Base-by-base conservation (phyloP, 495 filamentous ascomycete genomes). In the Neurospora discreta region DNA sequence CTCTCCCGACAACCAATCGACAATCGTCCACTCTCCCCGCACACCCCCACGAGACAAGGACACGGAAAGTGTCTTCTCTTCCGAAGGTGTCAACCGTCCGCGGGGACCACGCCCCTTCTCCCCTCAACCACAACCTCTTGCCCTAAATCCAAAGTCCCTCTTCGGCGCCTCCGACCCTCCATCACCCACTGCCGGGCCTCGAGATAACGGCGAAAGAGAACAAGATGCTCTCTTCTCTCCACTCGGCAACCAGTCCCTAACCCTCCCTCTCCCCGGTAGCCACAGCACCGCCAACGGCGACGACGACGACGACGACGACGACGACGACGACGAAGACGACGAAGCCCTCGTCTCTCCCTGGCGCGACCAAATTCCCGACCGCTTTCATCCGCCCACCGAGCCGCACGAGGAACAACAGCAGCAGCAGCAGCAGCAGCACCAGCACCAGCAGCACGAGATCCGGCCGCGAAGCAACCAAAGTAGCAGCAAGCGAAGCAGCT, bases 51-150 rank as follows among this genome's bases (percentile, higher is more conserved):
- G 68, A 74, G 74, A 77, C 69, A 72, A 74, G 11, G 85, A 87
- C 71, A 72, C 80, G 1, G 82, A 82, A 43, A 86, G 85, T 73
- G 82, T 87, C 30, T 85, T 87, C 70, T 87, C 85, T 30, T 82
- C 86, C 30, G 52, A 65, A 58, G 46, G 20, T 7, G 79, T 85
- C 58, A 86, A 87, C 72, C 75, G 81, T 43, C 75, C 82, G 23
- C 76, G 85, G 30, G 82, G 82, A 2, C 79, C 83, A n/a, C 75
- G 87, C 43, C 87, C 86, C 4, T 89, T 89, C 71, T 84, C 82
- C 6, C 87, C 87, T 11, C 84, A 86, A 71, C 86, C 85, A 38
- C 75, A 79, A 44, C 78, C 77, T 20, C 39, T 80, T 39, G 70
- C 71, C 23, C 75, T 84, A 71, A 83, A 83, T 68, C 83, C 78